phyloP scores from a whole-genome alignment of 306 rosid species.

The Acacia acuminata region DNA sequence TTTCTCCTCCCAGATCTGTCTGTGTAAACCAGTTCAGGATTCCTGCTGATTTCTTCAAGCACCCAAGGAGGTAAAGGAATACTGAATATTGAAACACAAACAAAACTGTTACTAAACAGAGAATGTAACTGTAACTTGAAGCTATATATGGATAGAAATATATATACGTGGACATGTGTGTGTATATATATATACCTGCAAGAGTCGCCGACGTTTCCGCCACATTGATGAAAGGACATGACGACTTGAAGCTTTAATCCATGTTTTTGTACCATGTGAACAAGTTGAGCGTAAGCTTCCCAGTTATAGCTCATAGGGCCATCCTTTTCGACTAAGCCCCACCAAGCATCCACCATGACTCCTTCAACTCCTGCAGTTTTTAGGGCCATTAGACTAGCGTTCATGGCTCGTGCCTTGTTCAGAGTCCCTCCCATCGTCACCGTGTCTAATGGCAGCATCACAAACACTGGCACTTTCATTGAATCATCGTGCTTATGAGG shows the following conservation, averaged over 20 bases:
- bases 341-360: constrained; percentile 98
- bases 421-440: constrained; percentile 67
- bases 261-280: constrained; percentile 79
- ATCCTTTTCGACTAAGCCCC: constrained; percentile 95
- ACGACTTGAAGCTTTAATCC: constrained; percentile 94
- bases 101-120: not conserved
- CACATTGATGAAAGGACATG: constrained; percentile 98
- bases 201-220: constrained; percentile 97
- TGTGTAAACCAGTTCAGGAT: constrained; percentile 93
- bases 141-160: not conserved
- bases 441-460: constrained; percentile 90
- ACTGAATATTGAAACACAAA: constrained; percentile 49
- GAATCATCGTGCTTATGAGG: constrained; percentile 28
- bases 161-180: too few species aligned
- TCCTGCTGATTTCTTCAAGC: constrained; percentile 79
- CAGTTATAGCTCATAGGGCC: constrained; percentile 87
- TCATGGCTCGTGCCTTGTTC: constrained; percentile 82
- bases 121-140: not conserved
- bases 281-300: constrained; percentile 89
- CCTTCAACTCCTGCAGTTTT: constrained; percentile 94
- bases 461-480: constrained; percentile 73
- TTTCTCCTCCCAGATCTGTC: constrained; percentile 93
- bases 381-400: constrained; percentile 88
- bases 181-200: too few species aligned
- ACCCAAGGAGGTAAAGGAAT: constrained; percentile 98